phyloP scores from a whole-genome alignment of 257 asterid genomes.

The Nyctanthes arbortristis region DNA sequence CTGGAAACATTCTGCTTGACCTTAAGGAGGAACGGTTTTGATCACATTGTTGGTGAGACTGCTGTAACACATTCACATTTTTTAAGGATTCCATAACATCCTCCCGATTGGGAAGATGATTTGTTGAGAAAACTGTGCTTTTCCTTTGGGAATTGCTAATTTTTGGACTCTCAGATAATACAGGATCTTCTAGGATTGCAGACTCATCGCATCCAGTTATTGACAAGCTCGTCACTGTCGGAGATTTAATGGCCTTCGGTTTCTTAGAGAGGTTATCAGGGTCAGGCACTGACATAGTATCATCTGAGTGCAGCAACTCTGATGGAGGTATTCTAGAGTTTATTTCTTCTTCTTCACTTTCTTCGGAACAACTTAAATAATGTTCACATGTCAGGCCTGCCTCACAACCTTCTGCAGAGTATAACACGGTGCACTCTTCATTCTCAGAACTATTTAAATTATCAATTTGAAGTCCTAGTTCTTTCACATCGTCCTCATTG shows the following conservation, averaged over 20 bases:
- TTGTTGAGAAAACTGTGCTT: slow-evolving; percentile 49
- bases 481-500: slow-evolving; percentile 71
- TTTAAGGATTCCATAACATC: slow-evolving; percentile 39
- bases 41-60: slow-evolving; percentile 46
- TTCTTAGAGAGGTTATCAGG: slow-evolving; percentile 24
- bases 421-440: slow-evolving; percentile 41
- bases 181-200: slow-evolving; percentile 63
- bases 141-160: slow-evolving; percentile 57
- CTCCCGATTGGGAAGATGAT: slow-evolving; percentile 37
- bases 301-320: slow-evolving; percentile 22
- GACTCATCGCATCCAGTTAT: slow-evolving; percentile 42
- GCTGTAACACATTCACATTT: slow-evolving; percentile 32
- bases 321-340: slow-evolving; percentile 37
- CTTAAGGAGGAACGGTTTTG: slow-evolving; percentile 61
- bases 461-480: slow-evolving; percentile 64
- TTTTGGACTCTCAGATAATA: slow-evolving; percentile 87
- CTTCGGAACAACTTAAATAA: slow-evolving; percentile 82
- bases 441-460: slow-evolving; percentile 46
- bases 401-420: slow-evolving; percentile 72
- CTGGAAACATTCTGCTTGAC: slow-evolving; percentile 74
- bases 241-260: slow-evolving; percentile 31
- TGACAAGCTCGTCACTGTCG: slow-evolving; percentile 44
- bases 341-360: slow-evolving; percentile 71
- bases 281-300: slow-evolving; percentile 12
- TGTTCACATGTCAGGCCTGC: slow-evolving; percentile 69